Evolutionary conservation across 345 rosid species (phyloP), one percentile per base, ranked within the genome.

Genomic region (Rhodamnia rubescens): DNA sequence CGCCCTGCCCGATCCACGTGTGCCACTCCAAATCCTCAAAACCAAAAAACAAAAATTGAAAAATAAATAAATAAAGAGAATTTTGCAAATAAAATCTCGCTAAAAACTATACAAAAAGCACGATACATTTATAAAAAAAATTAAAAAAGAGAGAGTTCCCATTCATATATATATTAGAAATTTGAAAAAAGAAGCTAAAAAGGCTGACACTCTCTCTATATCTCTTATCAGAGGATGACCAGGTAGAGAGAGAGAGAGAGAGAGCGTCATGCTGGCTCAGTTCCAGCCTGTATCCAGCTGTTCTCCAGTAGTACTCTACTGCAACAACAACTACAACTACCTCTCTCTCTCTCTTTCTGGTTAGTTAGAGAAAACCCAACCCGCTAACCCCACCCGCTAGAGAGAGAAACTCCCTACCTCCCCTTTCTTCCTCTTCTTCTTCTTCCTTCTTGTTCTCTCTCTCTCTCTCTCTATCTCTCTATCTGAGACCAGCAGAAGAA

Each of bases 281-380:
- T 18, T 74, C 81, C 87, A 85, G 84, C 14, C 87, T 85, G 84
- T 61, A 52, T 18, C 51, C 82, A 81, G 87, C 69, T 86, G 87
- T 86, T 26, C 56, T 78, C 86, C 58, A 57, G 85, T 24, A 24
- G 53, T 50, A 6, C 29, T 54, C 29, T 54, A 24, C 59, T 53
- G 21, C 58, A 8, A 22, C 51, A 20, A 8, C 51, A 49, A 49
- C 51, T 9, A 1, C 44, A 42, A 42, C 44, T 0, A 42, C 44
- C 83, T 36, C 18, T 47, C 74, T 26, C 78, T 58, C 75, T 4
- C 22, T 44, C 61, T 29, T 11, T 50, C 64, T 36, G n/a, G 85
- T 83, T 56, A 83, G 85, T 83, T 83, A 56, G 85, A 83, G 74
- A 83, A 56, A 74, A 18, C 40, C 74, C 44, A 26, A 51, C 32